phyloP scores from a whole-genome alignment of 2,329 filamentous ascomycete species.

The Botrytis elliptica region DNA sequence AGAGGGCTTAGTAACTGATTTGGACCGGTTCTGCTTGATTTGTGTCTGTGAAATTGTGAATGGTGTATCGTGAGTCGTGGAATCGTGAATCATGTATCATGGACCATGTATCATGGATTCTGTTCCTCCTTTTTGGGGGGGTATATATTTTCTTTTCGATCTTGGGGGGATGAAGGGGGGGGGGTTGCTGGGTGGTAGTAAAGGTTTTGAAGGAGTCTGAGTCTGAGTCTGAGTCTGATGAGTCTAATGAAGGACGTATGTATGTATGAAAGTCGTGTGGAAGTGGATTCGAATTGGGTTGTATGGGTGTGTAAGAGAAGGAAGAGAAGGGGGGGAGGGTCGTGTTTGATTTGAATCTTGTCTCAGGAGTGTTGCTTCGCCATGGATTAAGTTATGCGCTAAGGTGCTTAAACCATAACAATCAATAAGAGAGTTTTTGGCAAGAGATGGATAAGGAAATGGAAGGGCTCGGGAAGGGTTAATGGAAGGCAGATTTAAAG shows the following conservation, averaged over 20 bases:
- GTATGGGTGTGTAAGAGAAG: conserved; percentile 9
- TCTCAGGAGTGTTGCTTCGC: conserved; percentile 17
- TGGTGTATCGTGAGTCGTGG: background rate
- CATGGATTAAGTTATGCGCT: conserved; percentile 18
- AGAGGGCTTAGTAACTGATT: background rate
- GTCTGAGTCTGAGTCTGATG: background rate
- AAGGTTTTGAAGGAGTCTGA: background rate
- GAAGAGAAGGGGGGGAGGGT: background rate
- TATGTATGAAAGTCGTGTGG: conserved; percentile 8
- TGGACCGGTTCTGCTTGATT: background rate
- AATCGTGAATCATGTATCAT: background rate
- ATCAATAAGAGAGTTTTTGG: background rate
- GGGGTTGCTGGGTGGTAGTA: background rate
- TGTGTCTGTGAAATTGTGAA: background rate
- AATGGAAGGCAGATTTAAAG: background rate
- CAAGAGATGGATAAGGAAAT: background rate
- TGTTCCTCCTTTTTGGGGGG: background rate
- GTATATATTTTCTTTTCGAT: background rate
- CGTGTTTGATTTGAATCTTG: conserved; percentile 18
- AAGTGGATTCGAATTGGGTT: conserved; percentile 3
- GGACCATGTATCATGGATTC: background rate
- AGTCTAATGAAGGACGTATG: background rate
- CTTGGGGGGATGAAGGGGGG: background rate
- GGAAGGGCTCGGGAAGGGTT: background rate
- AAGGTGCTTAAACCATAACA: background rate